Evolutionary conservation across 805 yeast species (phyloP).

Genomic region (Kodamaea fukazawae): DNA sequence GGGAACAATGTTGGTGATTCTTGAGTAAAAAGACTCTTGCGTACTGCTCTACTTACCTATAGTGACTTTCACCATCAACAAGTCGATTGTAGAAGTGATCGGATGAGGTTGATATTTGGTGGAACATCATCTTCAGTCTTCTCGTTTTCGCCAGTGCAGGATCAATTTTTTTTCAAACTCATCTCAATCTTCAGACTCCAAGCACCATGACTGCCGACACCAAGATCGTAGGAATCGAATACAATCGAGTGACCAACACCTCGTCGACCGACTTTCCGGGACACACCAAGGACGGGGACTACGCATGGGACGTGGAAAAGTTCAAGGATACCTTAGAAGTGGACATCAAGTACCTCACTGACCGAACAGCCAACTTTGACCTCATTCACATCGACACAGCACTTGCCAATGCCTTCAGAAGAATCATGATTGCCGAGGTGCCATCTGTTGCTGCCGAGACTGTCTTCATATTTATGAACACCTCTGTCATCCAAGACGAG

Average conservation of each 20-base stretch:
- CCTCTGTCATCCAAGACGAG: constrained; percentile 96
- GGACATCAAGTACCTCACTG: constrained; percentile 60
- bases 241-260: constrained; percentile 87
- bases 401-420: constrained; percentile 91
- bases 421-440: constrained; percentile 95
- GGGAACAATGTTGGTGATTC: too few relatives aligned
- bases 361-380: constrained; percentile 81
- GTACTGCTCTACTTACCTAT: too few relatives aligned
- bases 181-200: constrained; percentile 2
- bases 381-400: constrained; percentile 85
- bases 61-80: too few relatives aligned
- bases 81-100: too few relatives aligned
- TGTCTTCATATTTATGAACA: constrained; percentile 86
- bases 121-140: too few relatives aligned
- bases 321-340: constrained; percentile 69
- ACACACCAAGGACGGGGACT: constrained; percentile 58
- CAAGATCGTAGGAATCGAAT: constrained; percentile 80
- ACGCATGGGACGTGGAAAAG: constrained; percentile 80
- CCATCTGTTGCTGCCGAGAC: constrained; percentile 95
- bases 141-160: too few relatives aligned
- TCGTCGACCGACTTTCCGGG: constrained; percentile 93
- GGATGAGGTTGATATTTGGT: too few relatives aligned
- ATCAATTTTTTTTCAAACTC: not conserved
- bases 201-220: constrained; percentile 21
- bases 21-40: too few relatives aligned